phyloP scores from a whole-genome alignment of 2,329 filamentous ascomycete species.

The Epichloe elymi region DNA sequence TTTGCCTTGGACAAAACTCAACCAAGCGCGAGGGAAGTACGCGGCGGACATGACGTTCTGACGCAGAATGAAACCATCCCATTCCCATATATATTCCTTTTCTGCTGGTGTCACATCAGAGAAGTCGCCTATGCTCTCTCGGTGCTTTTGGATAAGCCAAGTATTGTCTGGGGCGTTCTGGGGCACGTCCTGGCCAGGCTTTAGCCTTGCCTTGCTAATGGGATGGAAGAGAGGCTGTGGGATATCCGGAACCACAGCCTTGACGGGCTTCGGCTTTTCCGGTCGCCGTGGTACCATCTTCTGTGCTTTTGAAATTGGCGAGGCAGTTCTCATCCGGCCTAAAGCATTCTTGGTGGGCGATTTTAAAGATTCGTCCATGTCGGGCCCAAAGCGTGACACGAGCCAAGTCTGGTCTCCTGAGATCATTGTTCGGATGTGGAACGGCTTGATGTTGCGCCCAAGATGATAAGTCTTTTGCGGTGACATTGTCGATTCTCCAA shows the following conservation, averaged over 20 bases:
- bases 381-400: constrained; percentile 26
- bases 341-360: constrained; percentile 12
- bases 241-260: constrained; percentile 33
- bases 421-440: constrained; percentile 31
- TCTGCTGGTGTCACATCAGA: constrained; percentile 40
- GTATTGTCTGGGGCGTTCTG: constrained; percentile 30
- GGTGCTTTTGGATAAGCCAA: constrained; percentile 47
- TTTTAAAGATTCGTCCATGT: constrained; percentile 14
- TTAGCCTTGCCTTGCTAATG: constrained; percentile 38
- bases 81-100: constrained; percentile 45
- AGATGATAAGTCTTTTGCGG: constrained; percentile 29
- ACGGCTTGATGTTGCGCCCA: constrained; percentile 26
- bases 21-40: constrained; percentile 38
- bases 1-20: constrained; percentile 37
- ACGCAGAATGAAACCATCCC: constrained; percentile 41
- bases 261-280: constrained; percentile 11
- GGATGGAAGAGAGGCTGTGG: constrained; percentile 43
- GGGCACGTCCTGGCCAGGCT: constrained; percentile 34
- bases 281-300: constrained; percentile 6
- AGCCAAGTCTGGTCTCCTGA: constrained; percentile 34
- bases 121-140: constrained; percentile 43
- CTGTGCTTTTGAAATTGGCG: constrained; percentile 9
- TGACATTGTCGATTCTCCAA: constrained; percentile 14
- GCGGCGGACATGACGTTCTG: constrained; percentile 37
- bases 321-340: constrained; percentile 13